phyloP scores from a whole-genome alignment of 192 early-diverging fungal genomes.

The Entophlyctis luteolus region DNA sequence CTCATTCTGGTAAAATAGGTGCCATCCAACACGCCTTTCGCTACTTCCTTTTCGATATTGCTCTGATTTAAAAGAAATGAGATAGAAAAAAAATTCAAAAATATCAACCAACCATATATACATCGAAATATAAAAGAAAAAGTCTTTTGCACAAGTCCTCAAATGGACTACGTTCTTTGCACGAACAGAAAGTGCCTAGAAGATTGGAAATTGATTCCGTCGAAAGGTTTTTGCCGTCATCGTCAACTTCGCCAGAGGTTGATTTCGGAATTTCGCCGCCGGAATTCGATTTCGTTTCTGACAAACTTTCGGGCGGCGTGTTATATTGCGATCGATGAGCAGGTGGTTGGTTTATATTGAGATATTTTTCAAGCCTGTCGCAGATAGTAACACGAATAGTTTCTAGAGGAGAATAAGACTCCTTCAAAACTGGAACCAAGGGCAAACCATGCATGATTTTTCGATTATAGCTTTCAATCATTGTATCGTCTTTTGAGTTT shows the following conservation, averaged over 20 bases:
- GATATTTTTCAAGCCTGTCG: constrained; percentile 51
- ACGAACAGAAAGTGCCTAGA: constrained; percentile 39
- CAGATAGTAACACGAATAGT: constrained; percentile 58
- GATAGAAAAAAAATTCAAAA: neutral
- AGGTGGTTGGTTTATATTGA: neutral
- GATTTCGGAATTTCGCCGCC: neutral
- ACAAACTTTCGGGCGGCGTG: neutral
- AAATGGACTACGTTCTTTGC: constrained; percentile 40
- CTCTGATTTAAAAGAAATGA: constrained; percentile 18
- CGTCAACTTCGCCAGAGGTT: neutral
- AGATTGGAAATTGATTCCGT: constrained; percentile 12
- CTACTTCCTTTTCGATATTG: constrained; percentile 43
- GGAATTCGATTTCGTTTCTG: neutral
- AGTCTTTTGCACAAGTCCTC: constrained; percentile 54
- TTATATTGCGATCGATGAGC: neutral
- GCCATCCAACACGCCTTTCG: constrained; percentile 43
- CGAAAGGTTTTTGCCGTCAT: neutral
- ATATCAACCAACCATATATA: constrained; percentile 37
- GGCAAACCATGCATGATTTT: constrained; percentile 58
- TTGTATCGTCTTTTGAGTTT: constrained; percentile 32
- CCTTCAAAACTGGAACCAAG: neutral
- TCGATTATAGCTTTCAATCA: constrained; percentile 51
- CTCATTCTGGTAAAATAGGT: constrained; percentile 35
- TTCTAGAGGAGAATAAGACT: constrained; percentile 39
- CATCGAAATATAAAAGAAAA: constrained; percentile 54